These are phyloP conservation scores for Hura crepitans DNA, from an alignment of 441 rosid genomes.

Conservation along the genomic window DNA sequence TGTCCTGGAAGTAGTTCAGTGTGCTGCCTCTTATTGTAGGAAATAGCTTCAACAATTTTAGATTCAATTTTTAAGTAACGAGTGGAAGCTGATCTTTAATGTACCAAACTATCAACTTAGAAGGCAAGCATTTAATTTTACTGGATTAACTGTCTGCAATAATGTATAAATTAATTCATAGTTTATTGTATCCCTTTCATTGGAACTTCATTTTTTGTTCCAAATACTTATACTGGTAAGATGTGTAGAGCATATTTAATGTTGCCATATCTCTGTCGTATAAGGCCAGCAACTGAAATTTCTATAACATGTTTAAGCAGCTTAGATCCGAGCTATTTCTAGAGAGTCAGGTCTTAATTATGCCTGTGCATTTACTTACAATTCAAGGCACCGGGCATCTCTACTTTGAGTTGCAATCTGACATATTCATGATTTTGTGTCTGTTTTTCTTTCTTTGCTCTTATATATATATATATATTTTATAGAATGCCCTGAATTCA, in stretches of 20 bases:
- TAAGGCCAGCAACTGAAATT: neutral
- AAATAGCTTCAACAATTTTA: neutral
- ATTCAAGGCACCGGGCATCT: neutral
- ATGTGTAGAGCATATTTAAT: neutral
- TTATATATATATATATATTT: neutral
- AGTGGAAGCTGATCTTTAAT: neutral
- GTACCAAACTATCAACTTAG: neutral
- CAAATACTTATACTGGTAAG: neutral
- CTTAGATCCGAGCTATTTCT: neutral
- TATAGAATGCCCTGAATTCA: neutral
- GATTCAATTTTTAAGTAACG: neutral
- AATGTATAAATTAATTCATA: neutral
- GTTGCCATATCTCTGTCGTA: neutral
- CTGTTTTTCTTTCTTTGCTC: neutral
- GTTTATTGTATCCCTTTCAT: neutral
- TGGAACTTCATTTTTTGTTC: neutral
- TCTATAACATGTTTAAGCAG: neutral
- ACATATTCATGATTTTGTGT: neutral
- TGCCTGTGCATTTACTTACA: neutral
- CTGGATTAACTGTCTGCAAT: neutral
- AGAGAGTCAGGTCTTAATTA: neutral
- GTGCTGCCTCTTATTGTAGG: neutral
- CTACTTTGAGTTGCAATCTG: neutral
- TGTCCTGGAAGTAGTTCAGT: no score
- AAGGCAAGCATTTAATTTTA: neutral